These are phyloP conservation scores for Elymus sibiricus DNA, from an alignment of 176 grass and related monocot genomes.

Conservation along the genomic window DNA sequence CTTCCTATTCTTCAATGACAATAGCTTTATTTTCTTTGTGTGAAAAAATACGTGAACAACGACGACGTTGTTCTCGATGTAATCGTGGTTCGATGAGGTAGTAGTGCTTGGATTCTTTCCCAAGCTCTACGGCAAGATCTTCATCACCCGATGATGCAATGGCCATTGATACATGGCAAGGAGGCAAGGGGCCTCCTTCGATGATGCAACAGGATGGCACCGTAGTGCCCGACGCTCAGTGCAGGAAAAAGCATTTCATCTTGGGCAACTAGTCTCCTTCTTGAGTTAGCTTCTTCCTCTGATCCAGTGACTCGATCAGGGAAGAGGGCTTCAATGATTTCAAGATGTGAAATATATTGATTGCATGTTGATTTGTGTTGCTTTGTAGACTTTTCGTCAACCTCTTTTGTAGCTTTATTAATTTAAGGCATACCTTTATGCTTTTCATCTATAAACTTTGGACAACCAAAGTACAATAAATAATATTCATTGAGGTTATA, in stretches of 20 bases:
- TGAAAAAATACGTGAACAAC: too few relatives aligned
- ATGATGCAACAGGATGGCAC: too few relatives aligned
- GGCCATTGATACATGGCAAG: background rate
- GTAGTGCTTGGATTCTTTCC: background rate
- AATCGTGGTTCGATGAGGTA: too few relatives aligned
- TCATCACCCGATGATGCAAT: background rate
- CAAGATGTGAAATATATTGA: background rate
- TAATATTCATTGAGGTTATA: background rate
- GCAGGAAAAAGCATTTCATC: too few relatives aligned
- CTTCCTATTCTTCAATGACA: background rate
- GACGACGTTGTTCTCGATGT: too few relatives aligned
- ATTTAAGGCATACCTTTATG: background rate
- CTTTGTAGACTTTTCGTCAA: background rate
- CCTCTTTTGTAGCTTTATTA: background rate
- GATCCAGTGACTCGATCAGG: background rate
- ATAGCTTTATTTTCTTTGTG: background rate
- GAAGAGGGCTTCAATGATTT: background rate
- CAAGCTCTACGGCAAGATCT: background rate
- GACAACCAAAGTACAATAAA: background rate
- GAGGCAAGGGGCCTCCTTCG: background rate
- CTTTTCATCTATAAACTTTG: background rate
- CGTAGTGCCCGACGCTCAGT: too few relatives aligned
- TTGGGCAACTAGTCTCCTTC: background rate
- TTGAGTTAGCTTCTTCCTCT: background rate
- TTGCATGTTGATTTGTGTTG: background rate